phyloP scores from a whole-genome alignment of 2,329 filamentous ascomycete genomes.

The Fusarium sp. region DNA sequence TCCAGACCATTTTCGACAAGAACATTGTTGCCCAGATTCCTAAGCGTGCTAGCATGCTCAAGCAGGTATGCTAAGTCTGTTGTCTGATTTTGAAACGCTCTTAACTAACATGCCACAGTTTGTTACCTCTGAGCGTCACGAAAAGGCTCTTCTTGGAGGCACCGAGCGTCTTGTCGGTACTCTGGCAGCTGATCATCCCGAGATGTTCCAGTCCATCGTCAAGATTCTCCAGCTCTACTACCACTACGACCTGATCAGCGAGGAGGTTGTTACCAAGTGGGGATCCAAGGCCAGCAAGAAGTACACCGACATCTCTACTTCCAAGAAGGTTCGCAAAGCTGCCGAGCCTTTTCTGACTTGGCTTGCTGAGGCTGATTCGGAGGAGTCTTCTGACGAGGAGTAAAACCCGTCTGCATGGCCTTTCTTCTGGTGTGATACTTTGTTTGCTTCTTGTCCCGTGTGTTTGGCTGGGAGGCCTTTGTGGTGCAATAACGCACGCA shows the following conservation, averaged over 20 bases:
- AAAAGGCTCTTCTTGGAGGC: slow-evolving; percentile 95
- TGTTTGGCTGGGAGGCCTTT: slow-evolving; percentile 8
- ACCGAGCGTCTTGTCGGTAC: slow-evolving; percentile 88
- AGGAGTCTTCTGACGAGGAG: slow-evolving; percentile 73
- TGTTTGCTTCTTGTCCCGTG: slow-evolving; percentile 7
- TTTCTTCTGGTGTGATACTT: slow-evolving; percentile 4
- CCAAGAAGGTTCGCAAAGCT: slow-evolving; percentile 95
- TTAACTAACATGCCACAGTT: slow-evolving; percentile 65
- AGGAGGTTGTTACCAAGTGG: slow-evolving; percentile 92
- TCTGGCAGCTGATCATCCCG: slow-evolving; percentile 80
- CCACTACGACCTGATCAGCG: slow-evolving; percentile 87
- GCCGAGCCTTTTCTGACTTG: slow-evolving; percentile 94
- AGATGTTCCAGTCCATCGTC: slow-evolving; percentile 80
- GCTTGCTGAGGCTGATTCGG: slow-evolving; percentile 86
- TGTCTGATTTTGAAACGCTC: not conserved
- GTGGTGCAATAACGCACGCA: slow-evolving; percentile 13
- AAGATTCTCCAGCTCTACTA: slow-evolving; percentile 93
- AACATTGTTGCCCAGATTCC: slow-evolving; percentile 90
- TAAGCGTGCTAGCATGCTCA: slow-evolving; percentile 85
- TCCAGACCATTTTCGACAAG: slow-evolving; percentile 93
- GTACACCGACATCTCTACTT: slow-evolving; percentile 89
- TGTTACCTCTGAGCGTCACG: slow-evolving; percentile 90
- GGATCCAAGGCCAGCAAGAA: slow-evolving; percentile 97
- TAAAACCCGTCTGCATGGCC: slow-evolving; percentile 37
- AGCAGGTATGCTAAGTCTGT: slow-evolving; percentile 72